Conservation (phyloP, 495 filamentous ascomycete species). For the Penicillium manginii region DNA sequence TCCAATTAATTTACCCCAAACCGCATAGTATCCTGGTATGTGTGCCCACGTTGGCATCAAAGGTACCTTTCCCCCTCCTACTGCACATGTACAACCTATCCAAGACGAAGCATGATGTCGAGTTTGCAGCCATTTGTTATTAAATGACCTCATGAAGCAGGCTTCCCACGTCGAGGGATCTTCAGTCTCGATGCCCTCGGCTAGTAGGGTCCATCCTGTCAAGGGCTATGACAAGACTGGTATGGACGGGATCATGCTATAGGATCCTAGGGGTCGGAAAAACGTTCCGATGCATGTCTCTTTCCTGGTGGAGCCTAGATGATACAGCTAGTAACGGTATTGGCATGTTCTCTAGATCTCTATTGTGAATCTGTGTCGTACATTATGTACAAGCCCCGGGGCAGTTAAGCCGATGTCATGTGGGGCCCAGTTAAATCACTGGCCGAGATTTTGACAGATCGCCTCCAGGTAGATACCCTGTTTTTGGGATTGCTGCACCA, state of each 20-base stretch:
- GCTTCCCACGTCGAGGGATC: too few species aligned
- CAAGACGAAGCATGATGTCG: background rate
- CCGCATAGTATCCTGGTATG: background rate
- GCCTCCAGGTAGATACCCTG: background rate
- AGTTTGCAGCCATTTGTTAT: background rate
- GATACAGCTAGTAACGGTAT: too few species aligned
- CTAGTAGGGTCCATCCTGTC: too few species aligned
- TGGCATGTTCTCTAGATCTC: background rate
- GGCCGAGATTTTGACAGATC: conserved; percentile 1
- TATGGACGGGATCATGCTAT: too few species aligned
- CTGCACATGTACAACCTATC: background rate
- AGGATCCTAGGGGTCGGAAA: too few species aligned
- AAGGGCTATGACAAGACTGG: too few species aligned
- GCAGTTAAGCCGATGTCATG: background rate
- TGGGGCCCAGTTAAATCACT: background rate
- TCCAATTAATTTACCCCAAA: background rate
- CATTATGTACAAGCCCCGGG: background rate
- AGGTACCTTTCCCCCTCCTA: too few species aligned
- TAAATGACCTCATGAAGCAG: too few species aligned
- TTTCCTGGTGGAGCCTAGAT: too few species aligned
- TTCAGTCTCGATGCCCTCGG: too few species aligned
- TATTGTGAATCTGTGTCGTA: background rate
- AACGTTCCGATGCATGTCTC: too few species aligned
- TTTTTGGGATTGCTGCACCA: background rate
- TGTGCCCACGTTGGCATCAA: too few species aligned